A percentile compares a stretch with the other conserved stretches of the same genome.
These are phyloP conservation scores for Arthroderma uncinatum DNA, from an alignment of 2,329 filamentous ascomycete genomes.

Conservation along the genomic window DNA sequence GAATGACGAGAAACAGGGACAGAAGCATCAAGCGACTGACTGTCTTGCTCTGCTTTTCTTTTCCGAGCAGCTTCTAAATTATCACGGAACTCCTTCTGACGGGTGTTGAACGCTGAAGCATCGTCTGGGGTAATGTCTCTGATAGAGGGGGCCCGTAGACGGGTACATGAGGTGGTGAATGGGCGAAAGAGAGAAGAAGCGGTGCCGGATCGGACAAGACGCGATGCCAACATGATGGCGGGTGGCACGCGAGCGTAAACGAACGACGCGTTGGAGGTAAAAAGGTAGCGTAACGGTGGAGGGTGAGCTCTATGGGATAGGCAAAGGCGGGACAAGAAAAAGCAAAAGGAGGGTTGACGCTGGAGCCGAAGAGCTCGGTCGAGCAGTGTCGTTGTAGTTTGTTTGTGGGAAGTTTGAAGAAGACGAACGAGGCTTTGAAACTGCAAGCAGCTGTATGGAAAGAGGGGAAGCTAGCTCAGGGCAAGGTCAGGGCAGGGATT, in stretches of 20 bases:
- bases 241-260: neutral
- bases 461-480: slow-evolving; percentile 5
- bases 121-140: slow-evolving; percentile 69
- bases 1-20: slow-evolving; percentile 34
- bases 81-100: slow-evolving; percentile 79
- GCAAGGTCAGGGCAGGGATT: neutral
- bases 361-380: too few species aligned
- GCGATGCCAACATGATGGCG: slow-evolving; percentile 34
- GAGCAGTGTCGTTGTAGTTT: neutral
- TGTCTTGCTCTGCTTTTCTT: slow-evolving; percentile 69
- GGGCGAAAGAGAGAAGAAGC: slow-evolving; percentile 43
- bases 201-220: slow-evolving; percentile 41
- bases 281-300: slow-evolving; percentile 1
- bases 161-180: slow-evolving; percentile 46
- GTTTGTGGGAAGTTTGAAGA: neutral
- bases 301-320: neutral
- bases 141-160: slow-evolving; percentile 57
- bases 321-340: neutral
- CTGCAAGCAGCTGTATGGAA: slow-evolving; percentile 1
- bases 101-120: slow-evolving; percentile 64
- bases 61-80: slow-evolving; percentile 64
- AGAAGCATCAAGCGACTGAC: slow-evolving; percentile 52
- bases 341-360: neutral
- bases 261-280: slow-evolving; percentile 7
- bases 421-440: neutral